These are phyloP conservation scores for Aquilaria malaccensis DNA, from an alignment of 345 rosid species.

Conservation along the genomic window DNA sequence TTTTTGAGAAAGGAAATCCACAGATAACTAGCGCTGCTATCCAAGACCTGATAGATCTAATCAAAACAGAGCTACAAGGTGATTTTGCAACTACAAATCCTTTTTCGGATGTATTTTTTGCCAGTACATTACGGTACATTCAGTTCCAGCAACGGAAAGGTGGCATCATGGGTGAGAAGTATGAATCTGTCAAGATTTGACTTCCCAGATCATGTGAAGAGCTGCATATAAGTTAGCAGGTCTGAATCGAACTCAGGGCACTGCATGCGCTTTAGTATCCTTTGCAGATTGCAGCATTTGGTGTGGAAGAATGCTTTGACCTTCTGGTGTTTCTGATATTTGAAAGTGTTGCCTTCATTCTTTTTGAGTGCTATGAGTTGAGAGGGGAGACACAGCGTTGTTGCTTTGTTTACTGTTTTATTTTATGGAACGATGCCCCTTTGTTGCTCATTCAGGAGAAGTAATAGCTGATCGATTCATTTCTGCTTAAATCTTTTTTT, in stretches of 20 bases:
- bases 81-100: slow-evolving; percentile 43
- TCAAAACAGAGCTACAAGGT: slow-evolving; percentile 61
- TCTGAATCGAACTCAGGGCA: not conserved
- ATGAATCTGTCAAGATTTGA: slow-evolving; percentile 48
- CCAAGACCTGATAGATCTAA: slow-evolving; percentile 64
- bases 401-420: not conserved
- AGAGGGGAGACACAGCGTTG: not conserved
- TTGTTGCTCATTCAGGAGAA: not conserved
- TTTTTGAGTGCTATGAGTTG: not conserved
- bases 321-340: too few species aligned
- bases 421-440: not conserved
- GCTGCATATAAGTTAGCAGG: not conserved
- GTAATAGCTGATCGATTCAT: too few species aligned
- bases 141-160: slow-evolving; percentile 79
- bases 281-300: too few species aligned
- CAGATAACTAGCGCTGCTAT: slow-evolving; percentile 54
- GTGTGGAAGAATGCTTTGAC: too few species aligned
- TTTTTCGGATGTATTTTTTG: slow-evolving; percentile 55
- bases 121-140: slow-evolving; percentile 58
- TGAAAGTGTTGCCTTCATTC: not conserved
- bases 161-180: slow-evolving; percentile 66
- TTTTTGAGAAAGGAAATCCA: slow-evolving; percentile 72
- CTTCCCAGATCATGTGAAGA: not conserved
- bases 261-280: too few species aligned
- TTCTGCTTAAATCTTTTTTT: too few species aligned